phyloP scores from a whole-genome alignment of 2,329 filamentous ascomycete species.

The Lasiodiplodia citricola region DNA sequence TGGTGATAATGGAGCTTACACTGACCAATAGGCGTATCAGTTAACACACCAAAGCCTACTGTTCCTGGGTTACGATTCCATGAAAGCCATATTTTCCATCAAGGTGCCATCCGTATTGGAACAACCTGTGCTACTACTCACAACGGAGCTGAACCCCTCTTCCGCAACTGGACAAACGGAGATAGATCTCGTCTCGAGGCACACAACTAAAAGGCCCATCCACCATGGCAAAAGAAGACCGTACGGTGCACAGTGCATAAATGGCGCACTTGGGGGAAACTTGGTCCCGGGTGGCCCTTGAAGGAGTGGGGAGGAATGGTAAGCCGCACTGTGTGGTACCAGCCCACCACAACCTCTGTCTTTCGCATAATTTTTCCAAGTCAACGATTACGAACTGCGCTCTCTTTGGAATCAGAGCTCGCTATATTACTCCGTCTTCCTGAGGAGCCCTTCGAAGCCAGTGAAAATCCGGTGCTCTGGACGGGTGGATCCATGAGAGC shows the following conservation, averaged over 20 bases:
- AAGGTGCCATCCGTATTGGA: neutral
- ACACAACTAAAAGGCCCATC: neutral
- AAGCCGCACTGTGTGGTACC: neutral
- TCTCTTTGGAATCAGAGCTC: neutral
- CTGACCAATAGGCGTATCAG: neutral
- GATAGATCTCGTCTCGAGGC: neutral
- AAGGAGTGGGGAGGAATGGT: neutral
- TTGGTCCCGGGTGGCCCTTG: neutral
- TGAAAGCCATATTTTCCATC: neutral
- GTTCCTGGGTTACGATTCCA: neutral
- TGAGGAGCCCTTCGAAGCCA: neutral
- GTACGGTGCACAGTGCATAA: neutral
- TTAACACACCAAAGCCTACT: neutral
- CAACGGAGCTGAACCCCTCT: neutral
- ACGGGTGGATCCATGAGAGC: neutral
- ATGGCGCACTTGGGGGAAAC: neutral
- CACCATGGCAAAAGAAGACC: neutral
- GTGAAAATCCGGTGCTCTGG: neutral
- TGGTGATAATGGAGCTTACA: neutral
- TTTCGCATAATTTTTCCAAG: neutral
- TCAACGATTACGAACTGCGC: neutral
- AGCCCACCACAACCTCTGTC: neutral
- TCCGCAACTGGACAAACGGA: neutral
- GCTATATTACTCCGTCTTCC: neutral
- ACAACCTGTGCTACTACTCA: neutral